Percentiles rank a stretch among this genome's conserved stretches.
Evolutionary conservation across 306 rosid species (phyloP).

Genomic region (Amphicarpaea edgeworthii): DNA sequence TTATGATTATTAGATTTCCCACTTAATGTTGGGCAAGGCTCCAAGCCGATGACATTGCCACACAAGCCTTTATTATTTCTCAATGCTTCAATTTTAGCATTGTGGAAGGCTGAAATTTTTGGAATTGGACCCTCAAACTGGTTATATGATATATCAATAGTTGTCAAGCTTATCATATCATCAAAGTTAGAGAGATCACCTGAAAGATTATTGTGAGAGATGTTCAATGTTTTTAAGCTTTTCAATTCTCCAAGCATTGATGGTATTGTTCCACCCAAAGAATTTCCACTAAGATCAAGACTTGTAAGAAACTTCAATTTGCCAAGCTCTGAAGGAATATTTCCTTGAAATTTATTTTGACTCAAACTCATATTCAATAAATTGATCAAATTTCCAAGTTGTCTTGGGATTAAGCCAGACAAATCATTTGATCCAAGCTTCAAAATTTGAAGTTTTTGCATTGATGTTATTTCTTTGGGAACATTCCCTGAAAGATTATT

Average conservation of each 20-base stretch:
- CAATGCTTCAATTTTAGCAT: conserved; percentile 3
- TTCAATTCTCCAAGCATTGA: conserved; percentile 36
- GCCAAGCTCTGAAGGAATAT: conserved; percentile 33
- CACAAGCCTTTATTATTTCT: conserved; percentile 40
- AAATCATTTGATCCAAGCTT: neutral
- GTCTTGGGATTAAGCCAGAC: neutral
- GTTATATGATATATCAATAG: conserved; percentile 43
- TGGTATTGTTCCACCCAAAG: neutral
- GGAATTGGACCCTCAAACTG: conserved; percentile 12
- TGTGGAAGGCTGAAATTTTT: neutral
- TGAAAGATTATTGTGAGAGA: conserved; percentile 42
- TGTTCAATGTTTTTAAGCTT: conserved; percentile 38
- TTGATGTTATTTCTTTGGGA: neutral
- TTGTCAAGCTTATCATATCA: conserved; percentile 49
- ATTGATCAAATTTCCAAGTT: neutral
- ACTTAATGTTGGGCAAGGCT: neutral
- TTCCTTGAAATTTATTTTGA: conserved; percentile 5
- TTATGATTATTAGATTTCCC: neutral
- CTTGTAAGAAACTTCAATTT: neutral
- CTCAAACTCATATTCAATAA: neutral
- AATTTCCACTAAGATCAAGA: neutral
- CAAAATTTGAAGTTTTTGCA: neutral
- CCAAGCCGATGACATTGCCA: conserved; percentile 18
- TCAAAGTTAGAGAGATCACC: conserved; percentile 42
- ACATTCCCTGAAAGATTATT: conserved; percentile 25